Conservation (phyloP, 768 basidiomycete genomes). For the Gloeopeniophorella convolvens region DNA sequence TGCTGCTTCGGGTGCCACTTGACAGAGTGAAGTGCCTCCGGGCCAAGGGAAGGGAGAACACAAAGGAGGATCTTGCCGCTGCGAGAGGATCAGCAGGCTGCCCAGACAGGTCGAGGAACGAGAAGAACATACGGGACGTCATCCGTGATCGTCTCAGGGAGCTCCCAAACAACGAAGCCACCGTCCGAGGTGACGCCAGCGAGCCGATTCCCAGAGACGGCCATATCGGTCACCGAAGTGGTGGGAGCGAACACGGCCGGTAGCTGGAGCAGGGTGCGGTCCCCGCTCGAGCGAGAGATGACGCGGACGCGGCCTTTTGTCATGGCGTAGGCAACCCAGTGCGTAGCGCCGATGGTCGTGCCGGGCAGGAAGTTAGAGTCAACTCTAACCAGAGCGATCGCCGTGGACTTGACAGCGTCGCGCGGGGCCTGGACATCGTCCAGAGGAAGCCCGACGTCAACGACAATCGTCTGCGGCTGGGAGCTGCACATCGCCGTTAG, state of each 20-base stretch:
- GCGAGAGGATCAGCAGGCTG: constrained; percentile 11
- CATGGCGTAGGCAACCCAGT: constrained; percentile 93
- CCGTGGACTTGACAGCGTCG: constrained; percentile 81
- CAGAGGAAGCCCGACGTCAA: constrained; percentile 68
- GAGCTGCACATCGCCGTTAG: too few species aligned
- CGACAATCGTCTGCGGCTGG: constrained; percentile 60
- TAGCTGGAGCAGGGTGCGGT: constrained; percentile 78
- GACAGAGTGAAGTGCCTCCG: constrained; percentile 67
- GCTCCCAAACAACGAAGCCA: constrained; percentile 84
- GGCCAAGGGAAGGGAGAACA: constrained; percentile 52
- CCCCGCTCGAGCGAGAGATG: constrained; percentile 82
- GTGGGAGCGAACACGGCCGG: constrained; percentile 50
- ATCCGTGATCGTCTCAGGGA: constrained; percentile 77
- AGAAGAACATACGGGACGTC: constrained; percentile 66
- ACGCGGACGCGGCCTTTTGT: constrained; percentile 83
- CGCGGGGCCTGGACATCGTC: constrained; percentile 70
- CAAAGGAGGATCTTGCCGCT: constrained; percentile 68
- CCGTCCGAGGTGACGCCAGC: constrained; percentile 86
- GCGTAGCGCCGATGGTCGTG: constrained; percentile 83
- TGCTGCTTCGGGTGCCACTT: constrained; percentile 86
- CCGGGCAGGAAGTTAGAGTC: constrained; percentile 80
- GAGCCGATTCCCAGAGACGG: constrained; percentile 73
- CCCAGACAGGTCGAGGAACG: not conserved
- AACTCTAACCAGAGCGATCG: constrained; percentile 83
- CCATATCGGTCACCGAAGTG: constrained; percentile 78